Evolutionary conservation across 495 filamentous ascomycete species (phyloP), one percentile per base, ranked within the genome.

Genomic region (Amphirosellinia nigrospora): DNA sequence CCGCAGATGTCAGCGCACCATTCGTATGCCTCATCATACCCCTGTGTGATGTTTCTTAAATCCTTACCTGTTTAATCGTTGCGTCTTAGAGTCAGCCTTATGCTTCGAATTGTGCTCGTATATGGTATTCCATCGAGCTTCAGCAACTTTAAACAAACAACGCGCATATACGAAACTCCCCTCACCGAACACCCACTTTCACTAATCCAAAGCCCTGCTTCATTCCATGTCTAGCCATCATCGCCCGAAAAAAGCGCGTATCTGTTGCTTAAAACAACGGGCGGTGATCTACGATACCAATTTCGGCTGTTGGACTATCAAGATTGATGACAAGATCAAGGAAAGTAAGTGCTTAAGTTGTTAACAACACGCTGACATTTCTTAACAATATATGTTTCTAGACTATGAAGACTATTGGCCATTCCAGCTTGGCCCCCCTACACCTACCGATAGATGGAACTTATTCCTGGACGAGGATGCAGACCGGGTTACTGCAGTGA

Each of bases 361-460:
- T 3, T 11, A 4, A 11, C 23, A n/a, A 34, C 8, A 50, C 6
- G 36, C 43, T 15, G 0, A 48, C 0, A 32, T 36, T 2, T 28
- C 26, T 38, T 56, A n/a, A 46, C 19, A 48, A 46, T 3, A 48
- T 21, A 7, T 26, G 6, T 21, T 36, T 2, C 16, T 13, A 64
- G 61, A 64, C 16, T 34, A 32, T 28, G 41, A 48, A 28, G 41
- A 48, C 43, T 64, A 64, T 28, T 48, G 61, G 61, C 34, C 61
- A 34, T 64, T 64, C 41, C 23, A 64, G 28, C 61, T 48, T 23
- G 61, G 41, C 23, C 60, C 60, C 48, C 61, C 41, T 13, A 64
- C 7, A 36, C 41, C 26, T 48, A 15, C 26, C 21, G 41, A 64
- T 48, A 32, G 41, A 16, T 64, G 41, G 61, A 43, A 64, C 41